phyloP scores from a whole-genome alignment of 441 rosid species.

The Aquilaria agallochum region DNA sequence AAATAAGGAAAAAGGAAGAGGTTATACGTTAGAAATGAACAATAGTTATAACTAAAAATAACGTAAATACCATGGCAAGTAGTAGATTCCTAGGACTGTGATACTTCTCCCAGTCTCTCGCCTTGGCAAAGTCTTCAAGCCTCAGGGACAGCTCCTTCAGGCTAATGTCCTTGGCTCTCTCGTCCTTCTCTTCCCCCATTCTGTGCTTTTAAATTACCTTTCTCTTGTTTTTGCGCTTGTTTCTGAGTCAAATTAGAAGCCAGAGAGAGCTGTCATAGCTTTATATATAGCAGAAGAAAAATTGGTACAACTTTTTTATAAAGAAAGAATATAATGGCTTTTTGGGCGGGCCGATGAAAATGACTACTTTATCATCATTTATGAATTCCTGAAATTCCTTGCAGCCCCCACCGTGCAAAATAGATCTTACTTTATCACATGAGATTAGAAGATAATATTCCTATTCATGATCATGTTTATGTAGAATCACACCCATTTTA shows the following conservation, averaged over 20 bases:
- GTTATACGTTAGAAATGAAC: background rate
- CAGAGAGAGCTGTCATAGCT: slow-evolving; percentile 21
- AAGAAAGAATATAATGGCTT: slow-evolving; percentile 11
- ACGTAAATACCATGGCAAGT: slow-evolving; percentile 46
- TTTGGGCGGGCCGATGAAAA: no score
- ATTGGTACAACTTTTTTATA: background rate
- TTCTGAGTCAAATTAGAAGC: slow-evolving; percentile 1
- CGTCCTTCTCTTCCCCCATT: slow-evolving; percentile 34
- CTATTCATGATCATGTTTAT: no score
- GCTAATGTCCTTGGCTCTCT: slow-evolving; percentile 28
- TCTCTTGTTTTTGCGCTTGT: background rate
- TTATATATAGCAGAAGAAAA: background rate
- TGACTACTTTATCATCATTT: background rate
- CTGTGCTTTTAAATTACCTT: background rate
- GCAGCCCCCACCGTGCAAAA: slow-evolving; percentile 25
- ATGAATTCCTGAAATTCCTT: slow-evolving; percentile 29
- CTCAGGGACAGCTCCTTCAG: slow-evolving; percentile 39
- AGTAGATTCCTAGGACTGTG: slow-evolving; percentile 57
- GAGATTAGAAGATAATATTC: no score
- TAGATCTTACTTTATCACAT: slow-evolving; percentile 20
- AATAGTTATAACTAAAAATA: background rate
- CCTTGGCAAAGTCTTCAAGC: slow-evolving; percentile 46
- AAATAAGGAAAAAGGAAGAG: background rate
- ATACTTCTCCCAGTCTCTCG: slow-evolving; percentile 46
- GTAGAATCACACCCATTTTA: no score